phyloP scores from a whole-genome alignment of 257 asterid species.

The Solanum ossicruentum region DNA sequence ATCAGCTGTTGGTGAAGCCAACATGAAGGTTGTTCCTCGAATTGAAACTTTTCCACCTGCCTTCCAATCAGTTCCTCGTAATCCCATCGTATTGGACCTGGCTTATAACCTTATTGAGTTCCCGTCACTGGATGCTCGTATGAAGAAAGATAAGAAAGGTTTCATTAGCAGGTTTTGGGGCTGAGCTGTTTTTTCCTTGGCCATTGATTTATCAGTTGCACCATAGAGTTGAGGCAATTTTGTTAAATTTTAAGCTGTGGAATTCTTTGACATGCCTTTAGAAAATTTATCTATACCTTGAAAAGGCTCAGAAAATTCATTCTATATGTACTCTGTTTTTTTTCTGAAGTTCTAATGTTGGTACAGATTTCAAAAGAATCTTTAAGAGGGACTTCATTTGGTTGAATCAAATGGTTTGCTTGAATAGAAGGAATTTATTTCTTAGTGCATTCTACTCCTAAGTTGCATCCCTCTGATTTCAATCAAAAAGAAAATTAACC shows the following conservation, averaged over 20 bases:
- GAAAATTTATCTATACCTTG: background rate
- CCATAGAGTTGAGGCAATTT: background rate
- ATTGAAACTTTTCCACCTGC: constrained; percentile 48
- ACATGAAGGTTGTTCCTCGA: constrained; percentile 30
- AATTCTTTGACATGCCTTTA: background rate
- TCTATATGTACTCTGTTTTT: background rate
- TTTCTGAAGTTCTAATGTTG: background rate
- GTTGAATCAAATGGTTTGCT: background rate
- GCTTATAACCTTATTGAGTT: constrained; percentile 63
- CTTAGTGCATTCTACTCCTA: background rate
- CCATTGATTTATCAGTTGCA: background rate
- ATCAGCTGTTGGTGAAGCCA: constrained; percentile 73
- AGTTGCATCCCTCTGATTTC: background rate
- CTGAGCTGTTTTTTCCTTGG: constrained; percentile 8
- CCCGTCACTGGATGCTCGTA: constrained; percentile 76
- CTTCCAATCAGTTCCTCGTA: constrained; percentile 39
- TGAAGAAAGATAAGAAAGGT: constrained; percentile 85
- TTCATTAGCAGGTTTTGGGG: constrained; percentile 81
- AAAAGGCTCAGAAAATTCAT: constrained; percentile 6
- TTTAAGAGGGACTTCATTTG: background rate
- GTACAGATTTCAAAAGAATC: background rate
- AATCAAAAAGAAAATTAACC: background rate
- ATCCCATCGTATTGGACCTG: constrained; percentile 51
- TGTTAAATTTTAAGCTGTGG: background rate
- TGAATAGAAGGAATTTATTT: background rate